Base-by-base conservation (phyloP, 345 rosid genomes). In the Odontarrhena argentea region DNA sequence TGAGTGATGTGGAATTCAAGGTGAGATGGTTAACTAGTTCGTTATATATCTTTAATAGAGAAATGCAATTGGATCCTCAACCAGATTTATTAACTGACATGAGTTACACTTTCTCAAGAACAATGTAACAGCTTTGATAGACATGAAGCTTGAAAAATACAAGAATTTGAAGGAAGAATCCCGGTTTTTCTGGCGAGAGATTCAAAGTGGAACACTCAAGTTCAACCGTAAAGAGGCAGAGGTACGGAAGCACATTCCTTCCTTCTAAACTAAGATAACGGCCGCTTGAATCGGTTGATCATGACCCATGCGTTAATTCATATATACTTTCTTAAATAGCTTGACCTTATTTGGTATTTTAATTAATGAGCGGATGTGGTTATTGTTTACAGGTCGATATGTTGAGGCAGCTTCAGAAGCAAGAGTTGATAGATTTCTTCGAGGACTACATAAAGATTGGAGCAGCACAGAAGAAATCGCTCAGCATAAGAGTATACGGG, bases 91-190 rank as follows among this genome's bases (percentile, higher is more conserved):
- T 52, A 38, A 71, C 53, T 74, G 60, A 63, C 57, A 43, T 47
- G 47, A 42, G 51, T 58, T 62, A 69, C 54, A 67, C 42, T 47
- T 74, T 54, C 77, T 44, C 57, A 51, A 93, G 98, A 82, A 80
- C 77, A 84, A 90, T 60, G 95, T 82, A 61, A 82, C 82, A 74
- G 87, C 92, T 41, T 78, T 90, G 82, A 86, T 93, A 46, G 96
- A 93, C 63, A 81, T 81, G 96, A 93, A 88, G 77, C 96, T 93
- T 8, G 98, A 88, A 77, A 93, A 88, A 73, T 87, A 88, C 91
- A 90, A 88, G 79, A 90, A 93, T 74, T 70, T 88, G 67, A 66
- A 82, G 67, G 98, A 93, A 77, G 97, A 90, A 80, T 86, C 87
- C 53, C 32, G 70, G 60, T 90, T 85, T 70, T 86, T 77, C 86